A percentile compares a stretch with the other conserved stretches of the same genome.
phyloP scores from a whole-genome alignment of 176 grass and related monocot species.

The Oryza meridionalis region DNA sequence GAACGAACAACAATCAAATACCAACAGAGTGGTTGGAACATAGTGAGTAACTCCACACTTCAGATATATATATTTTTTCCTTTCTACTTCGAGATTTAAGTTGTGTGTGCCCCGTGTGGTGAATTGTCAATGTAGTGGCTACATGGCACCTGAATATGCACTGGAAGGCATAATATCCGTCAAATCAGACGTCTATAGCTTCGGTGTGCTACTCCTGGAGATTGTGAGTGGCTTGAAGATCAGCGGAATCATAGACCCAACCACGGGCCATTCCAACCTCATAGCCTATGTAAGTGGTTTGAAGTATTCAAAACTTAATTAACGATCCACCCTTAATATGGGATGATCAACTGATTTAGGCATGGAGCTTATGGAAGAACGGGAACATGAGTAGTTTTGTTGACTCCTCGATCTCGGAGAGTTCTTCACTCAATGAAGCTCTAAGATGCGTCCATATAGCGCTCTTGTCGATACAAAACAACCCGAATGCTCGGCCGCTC shows the following conservation, averaged over 20 bases:
- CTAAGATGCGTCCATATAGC: slow-evolving; percentile 37
- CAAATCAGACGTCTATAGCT: slow-evolving; percentile 57
- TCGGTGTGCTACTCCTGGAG: slow-evolving; percentile 47
- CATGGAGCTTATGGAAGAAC: slow-evolving; percentile 55
- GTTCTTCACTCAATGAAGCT: slow-evolving; percentile 20
- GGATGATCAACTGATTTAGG: slow-evolving; percentile 18
- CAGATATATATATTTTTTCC: background rate
- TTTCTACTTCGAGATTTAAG: slow-evolving; percentile 1
- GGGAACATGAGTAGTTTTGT: slow-evolving; percentile 15
- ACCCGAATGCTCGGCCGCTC: slow-evolving; percentile 36
- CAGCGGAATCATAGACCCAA: background rate
- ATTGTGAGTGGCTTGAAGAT: slow-evolving; percentile 56
- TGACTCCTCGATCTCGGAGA: slow-evolving; percentile 24
- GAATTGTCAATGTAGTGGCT: slow-evolving; percentile 40
- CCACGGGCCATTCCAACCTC: slow-evolving; percentile 24
- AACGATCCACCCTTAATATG: background rate
- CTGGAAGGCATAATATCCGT: slow-evolving; percentile 51
- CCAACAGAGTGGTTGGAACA: slow-evolving; percentile 56
- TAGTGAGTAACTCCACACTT: slow-evolving; percentile 44
- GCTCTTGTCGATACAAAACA: slow-evolving; percentile 47
- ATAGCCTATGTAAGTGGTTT: slow-evolving; percentile 41
- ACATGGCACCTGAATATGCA: slow-evolving; percentile 63
- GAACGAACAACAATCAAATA: slow-evolving; percentile 36
- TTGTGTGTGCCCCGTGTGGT: background rate
- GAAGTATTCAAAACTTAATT: background rate